Conservation (phyloP, 139 green algal genomes). For the Tetratostichococcus sp. region DNA sequence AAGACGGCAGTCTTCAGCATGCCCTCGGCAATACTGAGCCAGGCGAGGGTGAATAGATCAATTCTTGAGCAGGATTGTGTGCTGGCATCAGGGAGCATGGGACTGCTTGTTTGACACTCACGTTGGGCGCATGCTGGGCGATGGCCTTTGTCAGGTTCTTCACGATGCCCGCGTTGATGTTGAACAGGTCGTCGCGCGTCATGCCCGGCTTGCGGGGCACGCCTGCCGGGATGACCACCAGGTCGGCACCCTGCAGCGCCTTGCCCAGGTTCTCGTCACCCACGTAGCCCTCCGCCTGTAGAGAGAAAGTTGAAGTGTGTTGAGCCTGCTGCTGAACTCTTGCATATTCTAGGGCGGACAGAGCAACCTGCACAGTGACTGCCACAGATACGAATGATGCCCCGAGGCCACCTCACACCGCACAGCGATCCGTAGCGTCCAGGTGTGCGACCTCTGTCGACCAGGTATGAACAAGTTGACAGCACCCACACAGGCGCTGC, state of each 20-base stretch:
- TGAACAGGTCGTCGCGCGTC: conserved; percentile 98
- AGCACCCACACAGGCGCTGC: too few relatives aligned
- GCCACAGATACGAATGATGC: too few relatives aligned
- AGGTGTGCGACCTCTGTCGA: too few relatives aligned
- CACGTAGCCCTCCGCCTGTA: conserved; percentile 62
- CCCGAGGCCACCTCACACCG: too few relatives aligned
- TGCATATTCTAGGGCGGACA: too few relatives aligned
- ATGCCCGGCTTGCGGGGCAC: conserved; percentile 97
- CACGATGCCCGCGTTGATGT: conserved; percentile 98
- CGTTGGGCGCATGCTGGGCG: conserved; percentile 70
- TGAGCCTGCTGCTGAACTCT: too few relatives aligned
- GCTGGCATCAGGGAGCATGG: too few relatives aligned
- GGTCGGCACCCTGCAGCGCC: conserved; percentile 74
- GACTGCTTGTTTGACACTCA: conserved; percentile 2
- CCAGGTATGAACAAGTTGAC: too few relatives aligned
- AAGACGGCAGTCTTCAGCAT: not conserved
- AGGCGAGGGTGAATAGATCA: too few relatives aligned
- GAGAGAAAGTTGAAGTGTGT: not conserved
- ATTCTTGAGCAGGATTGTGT: not conserved
- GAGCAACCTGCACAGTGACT: too few relatives aligned
- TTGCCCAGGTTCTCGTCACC: conserved; percentile 75
- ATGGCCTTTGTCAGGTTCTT: conserved; percentile 73
- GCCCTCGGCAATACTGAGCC: too few relatives aligned
- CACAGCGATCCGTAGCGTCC: too few relatives aligned
- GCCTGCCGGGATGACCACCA: conserved; percentile 95